Evolutionary conservation across 139 green algal species (phyloP), one percentile per base, ranked within the genome.

Genomic region (Volvox africanus): DNA sequence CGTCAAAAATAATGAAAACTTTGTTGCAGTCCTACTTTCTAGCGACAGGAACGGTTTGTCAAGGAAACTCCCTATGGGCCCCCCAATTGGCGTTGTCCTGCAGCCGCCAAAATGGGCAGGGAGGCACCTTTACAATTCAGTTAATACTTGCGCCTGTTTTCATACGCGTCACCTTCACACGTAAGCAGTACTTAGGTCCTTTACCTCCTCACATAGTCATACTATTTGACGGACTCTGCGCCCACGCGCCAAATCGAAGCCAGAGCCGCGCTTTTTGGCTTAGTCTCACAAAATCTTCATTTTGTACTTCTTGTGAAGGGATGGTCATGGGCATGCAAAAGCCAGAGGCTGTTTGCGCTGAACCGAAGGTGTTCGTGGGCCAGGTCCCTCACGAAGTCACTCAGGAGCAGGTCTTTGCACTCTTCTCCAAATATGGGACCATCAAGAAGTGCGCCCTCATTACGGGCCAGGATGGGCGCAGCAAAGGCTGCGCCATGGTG

Each of bases 401-500:
- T 1, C 94, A 96, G 85, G 92, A 97, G 37, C 95, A 98, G 71
- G 91, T 98, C 67, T 86, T 91, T n/a, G 88, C 88, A 5, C 92
- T 98, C 2, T 98, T 98, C 91, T 81, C 85, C 0, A 92, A 93
- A n/a, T 98, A 96, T 94, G 97, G 96, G 13, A 92, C 76, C 32
- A 92, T 98, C 14, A 93, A 95, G 61, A 97, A 94, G 85, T 93
- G 95, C 61, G 94, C 94, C 50, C 79, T 98, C 5, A 91, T 98
- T 81, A 96, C 92, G 17, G 93, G 94, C 9, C 92, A 91, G 18
- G 97, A 97, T 88, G 94, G 94, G 35, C 94, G 94, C 86, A 96
- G 93, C 83, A 95, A 96, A 78, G 96, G 96, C 82, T 98, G 96
- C 88, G 96, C 96, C 17, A 98, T 99, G 96, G 94, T 99, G n/a